Evolutionary conservation across 2,329 filamentous ascomycete species (phyloP), one percentile per base, ranked within the genome.

Genomic region (Talaromyces albobiverticillius): DNA sequence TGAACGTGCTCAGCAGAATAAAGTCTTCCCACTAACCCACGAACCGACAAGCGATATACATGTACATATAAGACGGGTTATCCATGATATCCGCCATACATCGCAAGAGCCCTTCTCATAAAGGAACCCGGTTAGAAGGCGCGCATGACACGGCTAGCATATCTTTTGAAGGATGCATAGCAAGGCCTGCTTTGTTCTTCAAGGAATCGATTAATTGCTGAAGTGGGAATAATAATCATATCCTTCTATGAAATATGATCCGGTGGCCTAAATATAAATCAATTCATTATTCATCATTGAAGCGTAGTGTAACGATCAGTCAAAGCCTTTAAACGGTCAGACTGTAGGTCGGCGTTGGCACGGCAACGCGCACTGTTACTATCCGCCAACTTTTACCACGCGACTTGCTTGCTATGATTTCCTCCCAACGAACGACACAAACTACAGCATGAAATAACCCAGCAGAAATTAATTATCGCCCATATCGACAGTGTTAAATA

Each of bases 331-430:
- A n/a, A n/a, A n/a, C n/a, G n/a, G n/a, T n/a, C n/a, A n/a, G n/a
- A n/a, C n/a, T n/a, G 26, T 10, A 25, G 31, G 46, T 13, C 31
- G 22, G 20, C 23, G 61, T 64, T 64, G 61, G 59, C 62, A 59
- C 60, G 57, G 62, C 62, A 62, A 62, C 61, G 50, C 34, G 16
- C 47, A 41, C 41, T 38, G 26, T 20, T 10, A 6, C 3, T n/a
- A n/a, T n/a, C 34, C n/a, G 26, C 25, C 32, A 10, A n/a, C n/a
- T 16, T 14, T 3, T 16, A 20, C 18, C 48, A 51, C 48, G 48
- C 47, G 47, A 42, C 47, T 41, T n/a, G n/a, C n/a, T 16, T 16
- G 22, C 25, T 18, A 7, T 14, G 5, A 7, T 36, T 36, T n/a
- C 26, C 8, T 29, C 20, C 47, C 29, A 31, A 23, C 14, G 5